A percentile compares a stretch with the other conserved stretches of the same genome.
Conservation (phyloP, 495 filamentous ascomycete genomes). For the Penicillium mononematosum region DNA sequence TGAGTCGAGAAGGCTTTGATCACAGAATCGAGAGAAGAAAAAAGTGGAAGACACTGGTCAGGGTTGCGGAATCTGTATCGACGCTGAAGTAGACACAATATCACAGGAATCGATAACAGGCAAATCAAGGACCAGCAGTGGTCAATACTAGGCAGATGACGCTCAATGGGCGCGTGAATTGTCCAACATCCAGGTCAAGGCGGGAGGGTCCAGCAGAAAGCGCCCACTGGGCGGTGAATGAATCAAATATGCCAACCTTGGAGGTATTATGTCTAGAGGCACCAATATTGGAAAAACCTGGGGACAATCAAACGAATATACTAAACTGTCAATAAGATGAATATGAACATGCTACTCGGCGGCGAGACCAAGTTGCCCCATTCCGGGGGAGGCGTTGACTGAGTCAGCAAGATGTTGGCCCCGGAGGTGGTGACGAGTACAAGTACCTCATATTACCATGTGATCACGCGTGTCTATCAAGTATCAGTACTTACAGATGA, state of each 20-base stretch:
- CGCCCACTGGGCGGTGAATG: conserved; percentile 9
- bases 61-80: background rate
- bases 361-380: conserved; percentile 1
- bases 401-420: conserved; percentile 19
- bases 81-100: background rate
- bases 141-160: conserved; percentile 7
- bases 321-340: background rate
- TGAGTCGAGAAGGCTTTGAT: conserved; percentile 21
- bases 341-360: background rate
- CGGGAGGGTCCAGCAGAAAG: conserved; percentile 11
- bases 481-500: conserved; percentile 1
- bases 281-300: background rate
- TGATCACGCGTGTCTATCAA: background rate
- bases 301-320: background rate
- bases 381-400: conserved; percentile 7
- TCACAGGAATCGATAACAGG: background rate
- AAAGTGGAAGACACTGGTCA: conserved; percentile 8
- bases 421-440: background rate
- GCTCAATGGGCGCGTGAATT: conserved; percentile 12
- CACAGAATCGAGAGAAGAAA: conserved; percentile 16
- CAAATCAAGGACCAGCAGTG: conserved; percentile 7
- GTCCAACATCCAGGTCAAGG: conserved; percentile 12
- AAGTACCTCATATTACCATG: background rate
- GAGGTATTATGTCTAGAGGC: background rate
- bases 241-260: background rate